Base-by-base conservation (phyloP, 257 asterid genomes). In the Nyctanthes arbortristis region DNA sequence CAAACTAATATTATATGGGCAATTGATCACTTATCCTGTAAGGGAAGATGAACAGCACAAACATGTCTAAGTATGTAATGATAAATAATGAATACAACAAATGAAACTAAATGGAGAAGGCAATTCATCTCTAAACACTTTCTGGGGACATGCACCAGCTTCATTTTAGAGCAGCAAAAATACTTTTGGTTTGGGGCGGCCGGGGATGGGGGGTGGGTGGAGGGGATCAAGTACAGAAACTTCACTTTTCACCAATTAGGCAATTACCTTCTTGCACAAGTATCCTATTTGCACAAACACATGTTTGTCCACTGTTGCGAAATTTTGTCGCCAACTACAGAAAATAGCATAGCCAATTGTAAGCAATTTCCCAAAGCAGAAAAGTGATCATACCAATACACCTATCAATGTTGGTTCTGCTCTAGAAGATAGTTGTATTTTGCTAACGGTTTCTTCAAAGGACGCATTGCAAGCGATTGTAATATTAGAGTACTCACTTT, bases 301-400 rank as follows among this genome's bases (percentile, higher is more conserved):
- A 94, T 31, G 99, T 94, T 84, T 94, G 98, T 65, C 99, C 99
- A 77, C 95, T 94, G 81, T 94, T 94, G 12, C 97, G 95, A 81
- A 94, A 94, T 80, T 94, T 91, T 49, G 97, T 82, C 12, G 95
- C 97, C 73, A 94, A 70, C 98, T 92, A 67, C 25, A 57, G 32
- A 20, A 78, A 49, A 77, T 77, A 34, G 77, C 66, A 78, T 12
- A 71, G 65, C 64, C 52, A 52, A 75, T 62, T 64, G 47, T 62
- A 70, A 65, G 52, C 59, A 25, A 68, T 18, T 20, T 36, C 55
- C 63, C n/a, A n/a, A n/a, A n/a, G n/a, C n/a, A n/a, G n/a, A n/a
- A n/a, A n/a, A n/a, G n/a, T n/a, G n/a, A n/a, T n/a, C n/a, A n/a
- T n/a, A n/a, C n/a, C n/a, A n/a, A n/a, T n/a, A n/a, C n/a, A n/a